Conservation (phyloP, 1,284 basidiomycete species). For the Fomitiporia mediterranea region DNA sequence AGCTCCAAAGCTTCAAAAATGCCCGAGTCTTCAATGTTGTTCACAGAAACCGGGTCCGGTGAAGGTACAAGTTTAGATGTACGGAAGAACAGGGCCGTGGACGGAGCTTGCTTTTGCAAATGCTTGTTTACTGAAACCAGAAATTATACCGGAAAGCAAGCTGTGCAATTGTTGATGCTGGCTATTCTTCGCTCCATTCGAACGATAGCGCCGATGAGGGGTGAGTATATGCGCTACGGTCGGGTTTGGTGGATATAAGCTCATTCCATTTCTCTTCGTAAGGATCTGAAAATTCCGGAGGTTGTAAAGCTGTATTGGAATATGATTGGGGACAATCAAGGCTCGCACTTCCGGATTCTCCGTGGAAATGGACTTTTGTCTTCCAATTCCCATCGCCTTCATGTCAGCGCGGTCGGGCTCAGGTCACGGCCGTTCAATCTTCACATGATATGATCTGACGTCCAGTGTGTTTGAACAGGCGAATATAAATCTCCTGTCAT, state of each 20-base stretch:
- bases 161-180: not conserved
- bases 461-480: not conserved
- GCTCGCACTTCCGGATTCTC: conserved; percentile 10
- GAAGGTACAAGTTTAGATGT: not conserved
- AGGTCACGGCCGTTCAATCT: conserved; percentile 10
- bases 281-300: conserved; percentile 1
- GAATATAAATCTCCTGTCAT: not conserved
- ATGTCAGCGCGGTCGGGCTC: conserved; percentile 7
- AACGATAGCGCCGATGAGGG: conserved; percentile 4
- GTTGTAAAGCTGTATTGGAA: conserved; percentile 1
- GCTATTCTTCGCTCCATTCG: conserved; percentile 10
- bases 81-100: not conserved
- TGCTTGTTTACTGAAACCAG: not conserved
- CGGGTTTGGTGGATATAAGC: not conserved
- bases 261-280: not conserved
- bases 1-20: not conserved
- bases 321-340: conserved; percentile 6
- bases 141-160: not conserved
- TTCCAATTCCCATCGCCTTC: conserved; percentile 16
- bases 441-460: not conserved
- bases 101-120: not conserved
- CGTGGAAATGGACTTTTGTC: conserved; percentile 1
- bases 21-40: not conserved
- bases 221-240: not conserved
- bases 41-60: conserved; percentile 2